These are phyloP conservation scores for Fimicolochytrium jonesii DNA, from an alignment of 192 early-diverging fungal species.

Conservation along the genomic window DNA sequence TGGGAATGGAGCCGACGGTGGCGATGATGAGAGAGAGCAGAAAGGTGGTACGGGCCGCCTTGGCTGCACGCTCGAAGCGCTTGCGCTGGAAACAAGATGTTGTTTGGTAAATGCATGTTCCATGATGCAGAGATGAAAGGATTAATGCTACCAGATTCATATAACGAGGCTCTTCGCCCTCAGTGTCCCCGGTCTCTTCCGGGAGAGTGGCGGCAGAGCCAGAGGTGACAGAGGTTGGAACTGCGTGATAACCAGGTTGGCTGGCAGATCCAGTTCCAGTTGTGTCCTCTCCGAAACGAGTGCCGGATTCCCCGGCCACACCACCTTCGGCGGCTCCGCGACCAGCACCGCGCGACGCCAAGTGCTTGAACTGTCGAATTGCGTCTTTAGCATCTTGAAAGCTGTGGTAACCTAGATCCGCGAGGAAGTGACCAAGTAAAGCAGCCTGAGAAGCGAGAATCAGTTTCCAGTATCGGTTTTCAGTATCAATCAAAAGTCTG, in stretches of 20 bases:
- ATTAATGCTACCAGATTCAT: not conserved
- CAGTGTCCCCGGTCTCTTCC: not conserved
- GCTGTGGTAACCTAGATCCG: not conserved
- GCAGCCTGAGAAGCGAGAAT: not conserved
- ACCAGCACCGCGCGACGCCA: not conserved
- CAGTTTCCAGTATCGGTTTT: not conserved
- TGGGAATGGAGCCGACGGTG: conserved; percentile 17
- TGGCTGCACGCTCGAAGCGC: conserved; percentile 6
- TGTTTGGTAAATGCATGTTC: not conserved
- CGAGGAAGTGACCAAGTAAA: not conserved
- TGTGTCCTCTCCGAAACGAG: not conserved
- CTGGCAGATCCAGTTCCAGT: not conserved
- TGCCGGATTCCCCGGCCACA: not conserved
- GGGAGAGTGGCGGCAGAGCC: too few relatives aligned
- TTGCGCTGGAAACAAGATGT: conserved; percentile 2
- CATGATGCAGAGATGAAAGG: not conserved
- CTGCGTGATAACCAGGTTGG: not conserved
- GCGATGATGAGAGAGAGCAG: conserved; percentile 13
- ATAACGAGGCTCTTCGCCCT: not conserved
- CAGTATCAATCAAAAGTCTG: not conserved
- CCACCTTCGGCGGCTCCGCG: not conserved
- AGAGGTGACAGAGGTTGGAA: too few relatives aligned
- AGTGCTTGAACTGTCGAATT: not conserved
- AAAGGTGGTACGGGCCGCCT: conserved; percentile 10
- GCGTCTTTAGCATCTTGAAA: not conserved